Evolutionary conservation across 306 rosid species (phyloP), one percentile per base, ranked within the genome.

Genomic region (peach (Prunus persica)): DNA sequence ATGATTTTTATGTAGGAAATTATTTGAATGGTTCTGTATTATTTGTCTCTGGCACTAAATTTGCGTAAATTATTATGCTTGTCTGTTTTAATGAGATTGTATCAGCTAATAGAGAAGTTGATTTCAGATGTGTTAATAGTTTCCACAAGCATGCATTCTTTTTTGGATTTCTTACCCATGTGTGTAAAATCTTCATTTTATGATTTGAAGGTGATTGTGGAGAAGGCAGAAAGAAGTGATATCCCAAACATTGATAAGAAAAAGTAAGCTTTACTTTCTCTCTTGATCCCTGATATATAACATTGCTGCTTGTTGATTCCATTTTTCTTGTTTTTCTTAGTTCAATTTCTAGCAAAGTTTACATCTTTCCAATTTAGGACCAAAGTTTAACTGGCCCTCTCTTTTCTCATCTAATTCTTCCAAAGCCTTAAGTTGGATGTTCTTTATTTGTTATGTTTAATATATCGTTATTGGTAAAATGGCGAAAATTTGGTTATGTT

Each of bases 161-260:
- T 34, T 34, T 32, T 32, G 32, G 32, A 6, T 25, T 28, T 60
- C 65, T 64, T 70, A 11, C 27, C 81, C 82, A 43, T 74, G 67
- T 76, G 72, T 76, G 69, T 81, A 47, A 28, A 70, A 78, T 46
- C 19, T 22, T 88, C 70, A 32, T 76, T 54, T 27, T 50, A 38
- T 65, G 25, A 73, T 69, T 80, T 87, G 62, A 69, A 93, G 98
- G 98, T 93, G 83, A 93, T 93, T 67, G 98, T 93, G 83, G 98
- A 93, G 87, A 93, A 88, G 83, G 96, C 92, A n/a, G 98, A 93
- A 82, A 89, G 90, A 86, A 91, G 97, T 88, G 98, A 93, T 76
- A 89, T 93, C 79, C 97, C 97, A 72, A 84, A 91, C 82, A 91
- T 91, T 78, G 97, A 91, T 78, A 93, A 93, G 93, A 93, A 93